A percentile compares a stretch with the other conserved stretches of the same genome.
These are phyloP conservation scores for Diaporthe sp. DNA, from an alignment of 2,329 filamentous ascomycete genomes.

Conservation along the genomic window DNA sequence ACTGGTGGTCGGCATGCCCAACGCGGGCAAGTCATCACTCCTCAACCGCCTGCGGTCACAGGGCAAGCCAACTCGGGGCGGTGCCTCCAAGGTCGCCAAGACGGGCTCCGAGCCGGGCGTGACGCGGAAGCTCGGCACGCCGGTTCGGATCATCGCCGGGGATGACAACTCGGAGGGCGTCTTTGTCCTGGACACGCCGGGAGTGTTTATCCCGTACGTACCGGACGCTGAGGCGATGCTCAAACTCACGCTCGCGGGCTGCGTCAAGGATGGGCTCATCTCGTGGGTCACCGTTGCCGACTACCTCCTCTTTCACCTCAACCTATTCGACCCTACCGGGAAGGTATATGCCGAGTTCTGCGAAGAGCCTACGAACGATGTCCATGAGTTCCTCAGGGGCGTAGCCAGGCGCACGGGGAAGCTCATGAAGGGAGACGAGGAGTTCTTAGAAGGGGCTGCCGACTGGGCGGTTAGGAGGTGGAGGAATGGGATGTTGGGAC, in stretches of 20 bases:
- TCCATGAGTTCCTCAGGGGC: slow-evolving; percentile 77
- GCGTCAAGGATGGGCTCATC: slow-evolving; percentile 91
- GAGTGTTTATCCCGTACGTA: slow-evolving; percentile 95
- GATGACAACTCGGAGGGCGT: slow-evolving; percentile 71
- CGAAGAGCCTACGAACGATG: slow-evolving; percentile 82
- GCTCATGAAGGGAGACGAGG: slow-evolving; percentile 78
- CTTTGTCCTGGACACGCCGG: slow-evolving; percentile 92
- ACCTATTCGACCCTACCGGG: slow-evolving; percentile 69
- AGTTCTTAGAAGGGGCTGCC: slow-evolving; percentile 80
- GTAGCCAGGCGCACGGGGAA: slow-evolving; percentile 83
- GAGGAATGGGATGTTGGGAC: slow-evolving; percentile 82
- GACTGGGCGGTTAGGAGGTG: slow-evolving; percentile 86
- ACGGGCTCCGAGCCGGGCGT: slow-evolving; percentile 92
- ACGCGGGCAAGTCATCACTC: slow-evolving; percentile 96
- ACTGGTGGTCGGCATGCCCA: slow-evolving; percentile 96
- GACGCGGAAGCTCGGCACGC: slow-evolving; percentile 85
- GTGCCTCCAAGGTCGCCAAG: slow-evolving; percentile 75
- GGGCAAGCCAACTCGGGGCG: slow-evolving; percentile 67
- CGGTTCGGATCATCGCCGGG: slow-evolving; percentile 79
- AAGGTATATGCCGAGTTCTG: slow-evolving; percentile 73
- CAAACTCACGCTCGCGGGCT: slow-evolving; percentile 91
- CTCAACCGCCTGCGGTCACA: slow-evolving; percentile 85
- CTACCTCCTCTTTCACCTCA: slow-evolving; percentile 90
- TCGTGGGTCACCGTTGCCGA: slow-evolving; percentile 84
- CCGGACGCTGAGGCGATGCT: slow-evolving; percentile 89